Evolutionary conservation across 164 flowering plant species (phyloP), one percentile per base, ranked within the genome.

Genomic region (Stephania japonica): DNA sequence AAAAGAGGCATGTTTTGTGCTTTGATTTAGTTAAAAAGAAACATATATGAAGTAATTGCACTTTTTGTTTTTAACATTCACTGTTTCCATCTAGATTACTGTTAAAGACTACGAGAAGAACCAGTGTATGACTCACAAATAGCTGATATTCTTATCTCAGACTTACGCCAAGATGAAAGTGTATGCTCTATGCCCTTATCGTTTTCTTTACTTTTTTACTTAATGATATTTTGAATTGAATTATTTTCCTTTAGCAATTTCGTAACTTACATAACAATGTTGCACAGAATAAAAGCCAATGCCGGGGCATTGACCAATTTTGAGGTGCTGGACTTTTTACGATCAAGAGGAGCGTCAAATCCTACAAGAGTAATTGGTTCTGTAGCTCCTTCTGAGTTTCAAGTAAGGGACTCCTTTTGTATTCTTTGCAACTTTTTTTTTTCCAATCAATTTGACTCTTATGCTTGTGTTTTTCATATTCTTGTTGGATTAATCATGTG

Each of bases 261-360:
- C 21, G 21, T 9, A 23, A 69, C 25, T 71, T 26, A 26, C 5
- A 38, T 16, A 2, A 59, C 23, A 62, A 59, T n/a, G 4, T 65
- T 76, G 16, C 74, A 70, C 77, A 86, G 91, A 78, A 10, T 75
- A 59, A 74, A 87, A 73, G 75, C 82, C 32, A 84, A 85, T 81
- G 94, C 85, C 53, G 98, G 97, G 14, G 70, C 76, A 6, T 92
- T 94, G 26, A 87, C 97, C 65, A 92, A 94, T 83, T 94, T 86
- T 73, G 98, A 94, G 81, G 97, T 94, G 7, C 90, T 92, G 7
- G 85, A 88, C 24, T 87, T 89, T 72, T 75, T 94, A 68, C 83
- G 83, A 75, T 83, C 89, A 42, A 88, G 87, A 81, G 95, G 97
- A 11, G 97, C 91, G 38, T 81, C 89, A 23, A 82, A 89, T 77